Conservation (phyloP, 2,329 filamentous ascomycete genomes). For the Trichoderma sp. region DNA sequence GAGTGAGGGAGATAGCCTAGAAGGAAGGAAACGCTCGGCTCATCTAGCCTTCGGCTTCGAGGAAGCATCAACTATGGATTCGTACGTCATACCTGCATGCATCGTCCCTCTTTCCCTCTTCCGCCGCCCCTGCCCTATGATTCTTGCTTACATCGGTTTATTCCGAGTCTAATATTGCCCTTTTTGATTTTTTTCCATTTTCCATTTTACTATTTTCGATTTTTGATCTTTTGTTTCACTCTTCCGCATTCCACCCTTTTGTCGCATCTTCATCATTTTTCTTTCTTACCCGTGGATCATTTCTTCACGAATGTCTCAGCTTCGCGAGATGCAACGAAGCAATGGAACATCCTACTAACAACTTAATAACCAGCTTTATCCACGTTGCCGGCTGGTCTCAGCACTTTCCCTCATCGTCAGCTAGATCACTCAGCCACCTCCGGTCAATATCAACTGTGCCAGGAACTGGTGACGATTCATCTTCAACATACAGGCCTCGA, state of each 20-base stretch:
- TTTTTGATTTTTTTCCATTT: not conserved
- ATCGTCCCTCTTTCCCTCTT: conserved; percentile 10
- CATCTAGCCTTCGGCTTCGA: not conserved
- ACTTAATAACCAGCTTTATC: conserved; percentile 48
- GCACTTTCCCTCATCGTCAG: conserved; percentile 36
- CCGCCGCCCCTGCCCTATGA: not conserved
- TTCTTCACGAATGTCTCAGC: not conserved
- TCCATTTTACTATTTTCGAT: not conserved
- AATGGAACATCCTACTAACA: conserved; percentile 21
- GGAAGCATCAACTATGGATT: conserved; percentile 31
- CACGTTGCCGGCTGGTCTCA: conserved; percentile 56
- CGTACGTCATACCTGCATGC: conserved; percentile 31
- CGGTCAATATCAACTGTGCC: conserved; percentile 54
- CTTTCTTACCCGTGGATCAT: not conserved
- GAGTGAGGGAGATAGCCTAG: not conserved
- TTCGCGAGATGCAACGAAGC: not conserved
- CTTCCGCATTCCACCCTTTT: not conserved
- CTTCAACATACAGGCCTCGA: conserved; percentile 40
- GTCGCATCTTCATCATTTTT: not conserved
- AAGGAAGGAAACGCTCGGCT: conserved; percentile 9
- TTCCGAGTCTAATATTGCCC: not conserved
- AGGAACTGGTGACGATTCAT: conserved; percentile 34
- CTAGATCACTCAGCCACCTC: conserved; percentile 50
- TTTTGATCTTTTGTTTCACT: not conserved
- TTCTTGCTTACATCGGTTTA: conserved; percentile 3